phyloP scores from a whole-genome alignment of 2,329 filamentous ascomycete species.

The Paracamarosporium sp. region DNA sequence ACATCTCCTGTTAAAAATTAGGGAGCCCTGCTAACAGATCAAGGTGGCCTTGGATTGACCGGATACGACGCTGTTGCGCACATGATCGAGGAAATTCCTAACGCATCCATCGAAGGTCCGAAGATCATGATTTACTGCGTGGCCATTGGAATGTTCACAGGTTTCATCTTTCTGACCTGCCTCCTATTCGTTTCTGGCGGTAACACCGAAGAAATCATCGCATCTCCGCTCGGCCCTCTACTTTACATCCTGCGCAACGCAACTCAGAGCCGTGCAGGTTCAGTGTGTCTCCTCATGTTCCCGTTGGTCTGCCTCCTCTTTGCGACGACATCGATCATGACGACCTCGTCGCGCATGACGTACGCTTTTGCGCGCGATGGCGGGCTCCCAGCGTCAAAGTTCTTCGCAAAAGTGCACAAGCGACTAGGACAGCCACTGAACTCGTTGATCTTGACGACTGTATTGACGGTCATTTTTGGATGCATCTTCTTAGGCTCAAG shows the following conservation, averaged over 20 bases:
- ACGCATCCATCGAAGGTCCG: constrained; percentile 64
- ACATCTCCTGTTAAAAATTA: background rate
- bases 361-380: constrained; percentile 73
- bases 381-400: constrained; percentile 66
- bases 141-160: constrained; percentile 67
- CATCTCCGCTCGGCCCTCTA: constrained; percentile 63
- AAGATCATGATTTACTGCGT: constrained; percentile 72
- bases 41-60: constrained; percentile 58
- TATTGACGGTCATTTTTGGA: constrained; percentile 71
- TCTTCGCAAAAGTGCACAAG: constrained; percentile 68
- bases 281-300: constrained; percentile 71
- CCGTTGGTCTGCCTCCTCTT: constrained; percentile 70
- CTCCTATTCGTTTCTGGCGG: constrained; percentile 68
- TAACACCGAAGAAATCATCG: constrained; percentile 62
- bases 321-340: constrained; percentile 69
- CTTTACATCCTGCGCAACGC: constrained; percentile 69
- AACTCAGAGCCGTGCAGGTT: constrained; percentile 66
- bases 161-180: constrained; percentile 67
- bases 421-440: constrained; percentile 71
- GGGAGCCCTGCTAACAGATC: background rate
- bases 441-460: constrained; percentile 66
- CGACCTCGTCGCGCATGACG: constrained; percentile 69
- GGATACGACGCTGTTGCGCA: constrained; percentile 62
- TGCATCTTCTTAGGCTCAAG: constrained; percentile 72
- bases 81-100: constrained; percentile 67